Evolutionary conservation across 177 flowering plant species (phyloP).

Genomic region (Vitis hybrid): DNA sequence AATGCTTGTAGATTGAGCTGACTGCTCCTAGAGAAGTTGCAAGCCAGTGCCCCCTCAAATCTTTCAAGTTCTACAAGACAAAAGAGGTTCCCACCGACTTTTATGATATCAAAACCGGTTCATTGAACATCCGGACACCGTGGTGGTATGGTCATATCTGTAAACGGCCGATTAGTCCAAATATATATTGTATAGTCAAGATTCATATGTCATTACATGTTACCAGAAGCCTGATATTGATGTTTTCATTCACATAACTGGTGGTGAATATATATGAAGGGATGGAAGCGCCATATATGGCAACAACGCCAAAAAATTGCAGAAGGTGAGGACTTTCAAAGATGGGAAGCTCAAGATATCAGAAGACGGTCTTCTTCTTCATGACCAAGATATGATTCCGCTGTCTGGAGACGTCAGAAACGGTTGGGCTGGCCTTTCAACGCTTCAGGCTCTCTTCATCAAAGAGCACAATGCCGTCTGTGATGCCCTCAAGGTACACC

Average conservation of each 20-base stretch:
- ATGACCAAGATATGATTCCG: constrained; percentile 37
- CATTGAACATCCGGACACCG: constrained; percentile 42
- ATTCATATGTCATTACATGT: too few relatives aligned
- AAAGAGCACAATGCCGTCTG: constrained; percentile 53
- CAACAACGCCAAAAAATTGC: constrained; percentile 29
- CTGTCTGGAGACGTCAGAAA: constrained; percentile 54
- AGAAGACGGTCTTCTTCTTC: constrained; percentile 43
- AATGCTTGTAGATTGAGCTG: constrained; percentile 35
- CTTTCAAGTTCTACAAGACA: constrained; percentile 39
- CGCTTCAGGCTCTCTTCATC: constrained; percentile 47
- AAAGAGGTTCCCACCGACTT: constrained; percentile 29
- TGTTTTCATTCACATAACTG: not conserved
- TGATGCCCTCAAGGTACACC: constrained; percentile 37
- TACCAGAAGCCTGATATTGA: too few relatives aligned
- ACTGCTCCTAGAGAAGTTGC: constrained; percentile 35
- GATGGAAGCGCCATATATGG: constrained; percentile 59
- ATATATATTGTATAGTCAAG: too few relatives aligned
- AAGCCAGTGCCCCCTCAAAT: constrained; percentile 38
- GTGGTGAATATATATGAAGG: constrained; percentile 20
- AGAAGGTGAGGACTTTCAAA: constrained; percentile 44
- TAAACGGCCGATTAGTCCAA: too few relatives aligned
- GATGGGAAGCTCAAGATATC: constrained; percentile 52
- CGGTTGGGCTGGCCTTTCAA: constrained; percentile 53
- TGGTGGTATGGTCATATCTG: constrained; percentile 45
- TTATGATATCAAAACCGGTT: constrained; percentile 19